Conservation (phyloP, 306 rosid genomes). For the Canavalia gladiata region DNA sequence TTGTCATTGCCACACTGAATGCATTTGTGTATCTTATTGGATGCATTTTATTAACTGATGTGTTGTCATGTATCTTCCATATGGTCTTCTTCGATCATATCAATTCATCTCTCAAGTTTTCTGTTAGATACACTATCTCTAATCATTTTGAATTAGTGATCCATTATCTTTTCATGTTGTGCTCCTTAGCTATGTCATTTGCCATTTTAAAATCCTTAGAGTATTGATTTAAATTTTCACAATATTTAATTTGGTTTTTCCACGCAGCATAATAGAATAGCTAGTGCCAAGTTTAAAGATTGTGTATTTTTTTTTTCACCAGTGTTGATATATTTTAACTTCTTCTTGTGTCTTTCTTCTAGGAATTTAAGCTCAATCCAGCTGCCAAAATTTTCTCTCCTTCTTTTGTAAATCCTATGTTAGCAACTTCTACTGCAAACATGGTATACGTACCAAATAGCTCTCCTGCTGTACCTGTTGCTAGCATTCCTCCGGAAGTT, state of each 20-base stretch:
- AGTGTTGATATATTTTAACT: slow-evolving; percentile 32
- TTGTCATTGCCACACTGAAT: slow-evolving; percentile 10
- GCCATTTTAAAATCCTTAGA: slow-evolving; percentile 41
- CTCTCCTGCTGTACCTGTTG: slow-evolving; percentile 58
- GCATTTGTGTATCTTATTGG: slow-evolving; percentile 20
- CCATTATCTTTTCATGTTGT: slow-evolving; percentile 14
- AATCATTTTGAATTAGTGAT: slow-evolving; percentile 42
- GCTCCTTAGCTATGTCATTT: background rate
- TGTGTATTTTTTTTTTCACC: slow-evolving; percentile 3
- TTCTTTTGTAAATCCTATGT: slow-evolving; percentile 56
- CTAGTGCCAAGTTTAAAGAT: slow-evolving; percentile 32
- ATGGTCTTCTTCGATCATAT: background rate
- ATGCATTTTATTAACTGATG: slow-evolving; percentile 23
- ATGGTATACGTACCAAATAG: slow-evolving; percentile 72
- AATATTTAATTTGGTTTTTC: slow-evolving; percentile 29
- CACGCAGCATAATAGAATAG: slow-evolving; percentile 26
- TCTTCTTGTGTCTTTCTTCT: slow-evolving; percentile 43
- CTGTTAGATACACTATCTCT: slow-evolving; percentile 15
- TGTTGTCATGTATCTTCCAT: slow-evolving; percentile 30
- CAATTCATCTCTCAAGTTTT: slow-evolving; percentile 3
- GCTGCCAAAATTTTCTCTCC: slow-evolving; percentile 89
- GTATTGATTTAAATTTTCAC: slow-evolving; percentile 6
- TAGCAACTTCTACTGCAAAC: slow-evolving; percentile 63
- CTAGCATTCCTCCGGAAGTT: slow-evolving; percentile 70
- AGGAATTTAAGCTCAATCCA: slow-evolving; percentile 97